Evolutionary conservation across 164 flowering plant species (phyloP), one percentile per base, ranked within the genome.

Genomic region (Amborella trichopoda): DNA sequence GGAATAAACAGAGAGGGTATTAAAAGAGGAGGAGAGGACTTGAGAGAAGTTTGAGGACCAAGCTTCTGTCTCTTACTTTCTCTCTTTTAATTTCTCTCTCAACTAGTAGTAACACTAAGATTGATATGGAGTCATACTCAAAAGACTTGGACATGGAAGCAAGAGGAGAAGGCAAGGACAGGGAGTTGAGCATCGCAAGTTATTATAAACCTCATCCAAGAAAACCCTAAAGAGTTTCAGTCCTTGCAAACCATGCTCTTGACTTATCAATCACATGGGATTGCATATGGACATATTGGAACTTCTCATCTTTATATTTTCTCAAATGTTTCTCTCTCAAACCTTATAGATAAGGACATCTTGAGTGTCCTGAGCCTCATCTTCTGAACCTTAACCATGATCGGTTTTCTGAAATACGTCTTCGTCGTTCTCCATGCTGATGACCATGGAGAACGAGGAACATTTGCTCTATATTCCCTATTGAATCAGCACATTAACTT

Each of bases 361-460:
- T 14, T 54, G 5, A 63, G 68, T 18, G 46, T 60, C 5, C 37
- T 63, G 3, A 63, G 68, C 37, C 55, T 58, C 23, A 58, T 58
- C 25, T 53, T 63, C 36, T 64, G 68, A 63, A 50, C 60, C 6
- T 20, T 64, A 17, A 64, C 68, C 19, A 19, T 25, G 5, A 25
- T 59, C 1, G 63, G 52, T 2, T 36, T 64, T 26, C 36, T 64
- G 26, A 59, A 64, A 19, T 64, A 64, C 40, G 60, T 54, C 13
- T 41, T 46, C 27, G 46, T 64, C 20, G 68, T 50, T 13, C 36
- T 64, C 4, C 64, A 23, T 50, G 68, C 68, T 0, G 54, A 64
- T 36, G 64, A 64, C 47, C 38, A 58, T 36, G 68, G 64, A 55
- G 54, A n/a, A n/a, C n/a, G n/a, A 37, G 68, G 68, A 19, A 59